Base-by-base conservation (phyloP, 2,329 filamentous ascomycete genomes). In the Trichoderma endophyticum region DNA sequence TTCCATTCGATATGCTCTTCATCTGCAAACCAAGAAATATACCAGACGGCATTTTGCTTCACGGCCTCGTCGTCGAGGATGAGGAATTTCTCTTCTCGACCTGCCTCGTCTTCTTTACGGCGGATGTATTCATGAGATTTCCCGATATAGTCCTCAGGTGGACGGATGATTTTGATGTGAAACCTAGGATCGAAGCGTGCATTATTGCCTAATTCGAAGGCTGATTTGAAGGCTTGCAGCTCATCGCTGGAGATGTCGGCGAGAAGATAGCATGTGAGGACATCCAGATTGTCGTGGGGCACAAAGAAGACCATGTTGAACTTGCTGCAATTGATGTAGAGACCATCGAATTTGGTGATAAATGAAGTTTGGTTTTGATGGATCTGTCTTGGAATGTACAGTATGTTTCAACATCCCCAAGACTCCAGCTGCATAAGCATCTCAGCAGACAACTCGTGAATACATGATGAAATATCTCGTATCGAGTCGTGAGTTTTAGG, bases 101-200 rank as follows among this genome's bases (percentile, higher is more conserved):
- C 74, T 1, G 76, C 74, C 18, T 74, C 73, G 14, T 73, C 71
- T 28, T 77, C 76, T 18, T 73, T 73, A 14, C 6, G 36, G 6
- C 77, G 75, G 30, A 78, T 75, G 69, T 76, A 75, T 7, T 72
- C 54, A 56, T 75, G 75, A 48, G 75, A 63, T 36, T 75, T 70
- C 48, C 70, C 65, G 5, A 72, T 32, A 48, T 77, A 77, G 34
- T 72, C 71, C 9, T 70, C 73, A 0, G 75, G 75, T n/a, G 75
- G 67, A 18, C 68, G 71, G 18, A 73, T 36, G 34, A 77, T 75
- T n/a, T 75, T 71, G 32, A 78, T 73, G 54, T 77, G 74, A 1
- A 77, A 71, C 54, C 72, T 71, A 3, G 75, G 71, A 14, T n/a
- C 34, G 51, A 78, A 76, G 6, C 72, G 71, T 12, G 75, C 70